Conservation (phyloP, 106 monocot species). For the Platanthera zijinensis region DNA sequence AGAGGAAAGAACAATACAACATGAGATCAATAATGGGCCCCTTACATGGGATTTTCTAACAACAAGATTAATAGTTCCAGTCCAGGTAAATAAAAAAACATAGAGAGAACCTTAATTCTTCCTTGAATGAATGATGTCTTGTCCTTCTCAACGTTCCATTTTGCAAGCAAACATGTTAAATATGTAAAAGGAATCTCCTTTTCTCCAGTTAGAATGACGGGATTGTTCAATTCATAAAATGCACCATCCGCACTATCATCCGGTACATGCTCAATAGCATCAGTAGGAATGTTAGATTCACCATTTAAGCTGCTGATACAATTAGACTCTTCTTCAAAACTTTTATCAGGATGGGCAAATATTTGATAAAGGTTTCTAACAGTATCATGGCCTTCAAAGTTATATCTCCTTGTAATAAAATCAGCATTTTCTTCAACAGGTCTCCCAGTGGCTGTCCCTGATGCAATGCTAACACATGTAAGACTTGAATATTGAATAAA, state of each 20-base stretch:
- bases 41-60: too few species aligned
- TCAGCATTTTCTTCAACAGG: conserved; percentile 13
- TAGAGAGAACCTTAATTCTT: conserved; percentile 61
- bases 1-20: too few species aligned
- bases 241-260: conserved; percentile 16
- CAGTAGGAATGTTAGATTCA: conserved; percentile 10
- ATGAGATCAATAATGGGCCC: too few species aligned
- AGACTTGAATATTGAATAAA: not conserved
- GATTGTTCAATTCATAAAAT: conserved; percentile 23
- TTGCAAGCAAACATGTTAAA: conserved; percentile 50
- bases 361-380: conserved; percentile 4
- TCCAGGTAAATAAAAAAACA: not conserved
- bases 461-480: not conserved
- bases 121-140: conserved; percentile 40
- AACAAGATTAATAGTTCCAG: not conserved
- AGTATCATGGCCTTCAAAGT: conserved; percentile 4
- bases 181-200: conserved; percentile 82
- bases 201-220: conserved; percentile 37
- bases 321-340: conserved; percentile 16
- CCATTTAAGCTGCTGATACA: conserved; percentile 3
- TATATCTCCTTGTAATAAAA: conserved; percentile 7
- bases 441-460: not conserved
- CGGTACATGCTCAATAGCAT: conserved; percentile 8
- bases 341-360: conserved; percentile 9
- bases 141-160: conserved; percentile 39